phyloP scores from a whole-genome alignment of 176 grass and related monocot genomes.

The Elymus sibiricus region DNA sequence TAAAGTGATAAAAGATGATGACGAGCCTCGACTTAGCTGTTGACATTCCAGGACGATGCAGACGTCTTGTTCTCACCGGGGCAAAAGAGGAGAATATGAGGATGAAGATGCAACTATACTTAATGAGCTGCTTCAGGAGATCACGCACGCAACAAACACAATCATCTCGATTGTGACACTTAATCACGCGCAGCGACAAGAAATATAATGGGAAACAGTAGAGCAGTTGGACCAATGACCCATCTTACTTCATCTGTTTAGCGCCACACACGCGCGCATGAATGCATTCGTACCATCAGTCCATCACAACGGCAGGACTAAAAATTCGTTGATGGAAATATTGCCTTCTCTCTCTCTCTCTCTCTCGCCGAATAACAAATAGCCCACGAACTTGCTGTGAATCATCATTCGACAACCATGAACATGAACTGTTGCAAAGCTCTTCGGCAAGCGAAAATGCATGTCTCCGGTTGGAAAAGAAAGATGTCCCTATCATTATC shows the following conservation, averaged over 20 bases:
- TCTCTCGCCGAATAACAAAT: too few species aligned
- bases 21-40: background rate
- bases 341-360: too few species aligned
- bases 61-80: background rate
- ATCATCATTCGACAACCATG: too few species aligned
- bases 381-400: too few species aligned
- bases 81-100: background rate
- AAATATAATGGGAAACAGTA: background rate
- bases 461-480: too few species aligned
- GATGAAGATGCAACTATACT: background rate
- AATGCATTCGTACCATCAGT: background rate
- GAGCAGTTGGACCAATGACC: background rate
- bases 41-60: background rate
- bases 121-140: background rate
- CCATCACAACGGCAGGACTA: background rate
- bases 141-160: background rate
- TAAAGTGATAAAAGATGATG: background rate
- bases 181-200: background rate
- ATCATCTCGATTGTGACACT: constrained; percentile 13
- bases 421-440: too few species aligned
- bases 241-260: background rate
- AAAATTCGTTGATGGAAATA: too few species aligned
- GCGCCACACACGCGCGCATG: background rate
- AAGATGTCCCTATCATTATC: too few species aligned
- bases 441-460: too few species aligned